Percentiles rank a stretch among this genome's conserved stretches.
Conservation (phyloP, 805 yeast genomes). For the Zygoascus ofunaensis region DNA sequence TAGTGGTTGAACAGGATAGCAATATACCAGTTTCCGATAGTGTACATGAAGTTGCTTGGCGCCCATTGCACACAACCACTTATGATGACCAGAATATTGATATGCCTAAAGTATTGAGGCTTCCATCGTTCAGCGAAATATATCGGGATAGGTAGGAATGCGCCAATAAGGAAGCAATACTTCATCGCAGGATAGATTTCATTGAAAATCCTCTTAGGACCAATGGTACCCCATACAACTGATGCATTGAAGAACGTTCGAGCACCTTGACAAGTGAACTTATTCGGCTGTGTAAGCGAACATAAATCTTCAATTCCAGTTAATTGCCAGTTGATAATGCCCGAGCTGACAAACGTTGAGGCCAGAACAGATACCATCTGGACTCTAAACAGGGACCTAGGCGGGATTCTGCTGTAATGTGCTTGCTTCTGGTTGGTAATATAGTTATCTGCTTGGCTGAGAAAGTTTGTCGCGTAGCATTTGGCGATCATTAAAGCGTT, state of each 20-base stretch:
- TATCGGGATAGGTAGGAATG: slow-evolving; percentile 12
- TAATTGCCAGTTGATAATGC: slow-evolving; percentile 20
- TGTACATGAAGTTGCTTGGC: slow-evolving; percentile 38
- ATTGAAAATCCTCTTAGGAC: slow-evolving; percentile 39
- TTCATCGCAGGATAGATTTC: slow-evolving; percentile 17
- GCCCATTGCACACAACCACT: slow-evolving; percentile 35
- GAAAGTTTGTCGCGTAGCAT: slow-evolving; percentile 52
- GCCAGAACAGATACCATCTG: slow-evolving; percentile 38
- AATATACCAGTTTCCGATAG: slow-evolving; percentile 34
- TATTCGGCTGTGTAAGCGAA: slow-evolving; percentile 23
- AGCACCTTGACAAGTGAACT: slow-evolving; percentile 30
- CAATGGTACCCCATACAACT: slow-evolving; percentile 36
- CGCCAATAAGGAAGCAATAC: slow-evolving; percentile 19
- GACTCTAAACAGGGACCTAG: slow-evolving; percentile 15
- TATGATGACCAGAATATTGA: slow-evolving; percentile 33
- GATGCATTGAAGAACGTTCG: slow-evolving; percentile 43
- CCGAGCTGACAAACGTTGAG: slow-evolving; percentile 25
- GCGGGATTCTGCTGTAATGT: slow-evolving; percentile 37
- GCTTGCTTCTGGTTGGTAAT: slow-evolving; percentile 50
- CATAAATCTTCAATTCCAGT: slow-evolving; percentile 23
- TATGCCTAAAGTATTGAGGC: slow-evolving; percentile 1
- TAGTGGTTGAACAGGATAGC: slow-evolving; percentile 38
- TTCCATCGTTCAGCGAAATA: not conserved
- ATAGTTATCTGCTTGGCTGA: slow-evolving; percentile 49
- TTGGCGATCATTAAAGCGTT: slow-evolving; percentile 49